Conservation (phyloP, 129 eudicot species). For the Dittrichia graveolens region DNA sequence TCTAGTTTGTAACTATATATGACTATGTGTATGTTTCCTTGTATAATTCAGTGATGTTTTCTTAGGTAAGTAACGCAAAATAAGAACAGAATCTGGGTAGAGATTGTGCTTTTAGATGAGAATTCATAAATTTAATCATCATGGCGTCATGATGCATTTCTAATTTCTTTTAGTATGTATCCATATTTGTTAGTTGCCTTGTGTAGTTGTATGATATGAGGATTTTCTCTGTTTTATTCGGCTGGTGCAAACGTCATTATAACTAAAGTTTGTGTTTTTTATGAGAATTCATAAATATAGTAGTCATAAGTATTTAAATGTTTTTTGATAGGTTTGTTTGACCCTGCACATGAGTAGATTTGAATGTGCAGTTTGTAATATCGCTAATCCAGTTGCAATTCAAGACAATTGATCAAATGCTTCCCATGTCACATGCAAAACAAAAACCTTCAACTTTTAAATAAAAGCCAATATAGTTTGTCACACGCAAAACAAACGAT, state of each 20-base stretch:
- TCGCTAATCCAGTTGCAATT: background rate
- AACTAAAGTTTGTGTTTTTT: constrained; percentile 5
- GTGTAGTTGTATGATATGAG: background rate
- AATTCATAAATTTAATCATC: background rate
- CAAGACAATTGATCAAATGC: background rate
- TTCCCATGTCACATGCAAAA: background rate
- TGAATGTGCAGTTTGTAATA: constrained; percentile 5
- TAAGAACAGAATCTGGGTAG: constrained; percentile 8
- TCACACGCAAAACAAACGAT: constrained; percentile 3
- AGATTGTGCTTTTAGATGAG: constrained; percentile 2
- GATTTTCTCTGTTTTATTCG: background rate
- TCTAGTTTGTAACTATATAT: background rate
- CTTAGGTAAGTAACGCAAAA: background rate
- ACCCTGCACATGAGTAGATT: background rate
- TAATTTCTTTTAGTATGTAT: constrained; percentile 2
- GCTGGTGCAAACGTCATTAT: background rate
- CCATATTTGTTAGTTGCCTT: constrained; percentile 18
- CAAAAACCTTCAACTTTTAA: too few species aligned
- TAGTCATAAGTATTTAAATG: background rate
- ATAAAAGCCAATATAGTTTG: background rate
- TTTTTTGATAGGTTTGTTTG: constrained; percentile 6
- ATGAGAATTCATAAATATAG: background rate
- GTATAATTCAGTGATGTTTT: background rate
- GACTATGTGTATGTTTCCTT: background rate
- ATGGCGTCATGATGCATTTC: background rate